These are phyloP conservation scores for Aspergillus pseudoviridinutans DNA, from an alignment of 2,329 filamentous ascomycete genomes.

Conservation along the genomic window DNA sequence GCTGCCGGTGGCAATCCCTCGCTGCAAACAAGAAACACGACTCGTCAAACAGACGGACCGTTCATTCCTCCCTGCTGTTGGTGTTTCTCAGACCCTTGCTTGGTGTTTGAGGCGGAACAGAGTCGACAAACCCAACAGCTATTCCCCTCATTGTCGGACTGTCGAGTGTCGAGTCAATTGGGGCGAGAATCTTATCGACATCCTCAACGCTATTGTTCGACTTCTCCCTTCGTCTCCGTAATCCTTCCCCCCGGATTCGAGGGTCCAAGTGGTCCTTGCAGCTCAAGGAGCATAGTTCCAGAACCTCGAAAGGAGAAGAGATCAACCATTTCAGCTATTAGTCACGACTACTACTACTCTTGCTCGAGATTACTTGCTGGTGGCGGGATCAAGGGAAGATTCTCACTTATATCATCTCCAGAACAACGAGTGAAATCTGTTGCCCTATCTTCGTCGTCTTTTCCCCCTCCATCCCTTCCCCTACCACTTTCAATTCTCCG, in stretches of 20 bases:
- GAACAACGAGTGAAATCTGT: neutral
- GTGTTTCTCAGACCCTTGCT: slow-evolving; percentile 16
- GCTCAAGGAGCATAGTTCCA: neutral
- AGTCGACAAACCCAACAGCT: neutral
- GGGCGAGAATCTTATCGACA: neutral
- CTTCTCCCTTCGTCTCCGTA: neutral
- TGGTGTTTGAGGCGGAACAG: neutral
- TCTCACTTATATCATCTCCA: neutral
- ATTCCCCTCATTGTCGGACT: neutral
- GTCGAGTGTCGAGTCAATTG: neutral
- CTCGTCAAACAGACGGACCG: neutral
- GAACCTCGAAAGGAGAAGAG: neutral
- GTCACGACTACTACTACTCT: neutral
- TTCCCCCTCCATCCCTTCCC: slow-evolving; percentile 6
- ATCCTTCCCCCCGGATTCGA: neutral
- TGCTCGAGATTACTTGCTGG: neutral
- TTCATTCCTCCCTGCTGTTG: slow-evolving; percentile 14
- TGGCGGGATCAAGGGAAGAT: neutral
- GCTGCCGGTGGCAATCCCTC: slow-evolving; percentile 29
- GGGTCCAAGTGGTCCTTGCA: neutral
- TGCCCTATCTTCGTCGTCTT: neutral
- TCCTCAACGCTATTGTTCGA: too few species aligned
- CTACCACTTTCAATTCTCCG: slow-evolving; percentile 12
- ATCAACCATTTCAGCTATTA: neutral
- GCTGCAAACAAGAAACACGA: slow-evolving; percentile 7